phyloP scores from a whole-genome alignment of 305 asterid genomes.

The Rubia occidens region DNA sequence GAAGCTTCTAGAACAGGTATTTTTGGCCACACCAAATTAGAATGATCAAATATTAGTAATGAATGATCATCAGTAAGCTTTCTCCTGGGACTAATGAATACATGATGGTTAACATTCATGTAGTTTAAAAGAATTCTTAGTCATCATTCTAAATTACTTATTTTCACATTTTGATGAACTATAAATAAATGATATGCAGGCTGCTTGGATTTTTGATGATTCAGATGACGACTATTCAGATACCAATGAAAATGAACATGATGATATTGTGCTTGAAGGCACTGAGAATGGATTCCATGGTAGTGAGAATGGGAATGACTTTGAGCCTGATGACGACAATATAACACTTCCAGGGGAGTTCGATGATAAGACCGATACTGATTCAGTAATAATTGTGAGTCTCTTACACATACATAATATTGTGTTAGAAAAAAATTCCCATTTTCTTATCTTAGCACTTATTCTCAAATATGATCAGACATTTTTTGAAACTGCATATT shows the following conservation, averaged over 20 bases:
- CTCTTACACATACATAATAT: not conserved
- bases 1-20: slow-evolving; percentile 80
- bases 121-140: not conserved
- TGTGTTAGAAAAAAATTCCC: not conserved
- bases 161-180: not conserved
- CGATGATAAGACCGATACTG: slow-evolving; percentile 72
- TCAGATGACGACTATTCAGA: slow-evolving; percentile 56
- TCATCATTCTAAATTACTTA: not conserved
- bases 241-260: slow-evolving; percentile 57
- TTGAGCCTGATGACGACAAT: slow-evolving; percentile 69
- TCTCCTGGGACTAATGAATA: slow-evolving; percentile 86
- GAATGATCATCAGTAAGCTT: too few species aligned
- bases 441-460: not conserved
- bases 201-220: slow-evolving; percentile 91
- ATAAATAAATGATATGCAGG: slow-evolving; percentile 35
- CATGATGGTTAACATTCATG: slow-evolving; percentile 48
- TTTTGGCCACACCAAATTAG: too few species aligned
- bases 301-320: slow-evolving; percentile 32
- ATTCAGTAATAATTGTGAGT: slow-evolving; percentile 73
- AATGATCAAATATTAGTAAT: too few species aligned
- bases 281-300: slow-evolving; percentile 33
- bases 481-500: not conserved
- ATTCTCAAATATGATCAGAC: not conserved
- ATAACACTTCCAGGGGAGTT: slow-evolving; percentile 58
- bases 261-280: slow-evolving; percentile 77